Evolutionary conservation across 495 filamentous ascomycete genomes (phyloP), one percentile per base, ranked within the genome.

Genomic region (Aspergillus asperescens): DNA sequence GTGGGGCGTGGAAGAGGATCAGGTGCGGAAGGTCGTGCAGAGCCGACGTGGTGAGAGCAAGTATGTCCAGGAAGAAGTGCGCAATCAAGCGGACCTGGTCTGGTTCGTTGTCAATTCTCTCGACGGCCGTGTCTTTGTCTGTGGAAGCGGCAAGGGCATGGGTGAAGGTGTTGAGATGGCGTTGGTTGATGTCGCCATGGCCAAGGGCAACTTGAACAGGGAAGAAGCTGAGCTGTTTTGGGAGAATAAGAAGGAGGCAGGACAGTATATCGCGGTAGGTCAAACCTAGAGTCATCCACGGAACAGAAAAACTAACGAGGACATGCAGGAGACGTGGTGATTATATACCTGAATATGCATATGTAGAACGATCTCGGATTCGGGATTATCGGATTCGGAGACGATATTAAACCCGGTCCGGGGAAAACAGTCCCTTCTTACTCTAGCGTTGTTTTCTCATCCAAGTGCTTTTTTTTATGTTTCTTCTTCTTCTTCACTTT

Each of bases 51-150:
- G 88, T 4, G 80, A 85, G 58, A 84, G 86, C 40, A 81, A 82
- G 50, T 93, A 95, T 59, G 89, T 94, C 7, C 89, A 93, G 60
- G 89, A 93, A 57, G 90, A 94, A 63, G 90, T 91, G 1, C 67
- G 81, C 16, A 77, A 85, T 34, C 93, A 96, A 65, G 90, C 90
- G 3, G 92, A 98, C 66, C 77, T 97, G 16, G 93, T 98, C 15
- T 98, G 94, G 93, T 91, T 85, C 63, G 87, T 97, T 45, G 86
- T 96, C 72, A 96, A 96, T 66, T 80, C 89, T 19, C 73, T 96
- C 7, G 93, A 98, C 61, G 93, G 93, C 0, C 80, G 93, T 9
- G 83, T 98, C 13, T 98, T 97, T 65, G 93, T 98, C 24, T 97
- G 94, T 61, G 93, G 93, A 16, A 91, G 86, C 62, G 87, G 81